Conservation (phyloP, 2,329 filamentous ascomycete species). For the Colletotrichum sp. region DNA sequence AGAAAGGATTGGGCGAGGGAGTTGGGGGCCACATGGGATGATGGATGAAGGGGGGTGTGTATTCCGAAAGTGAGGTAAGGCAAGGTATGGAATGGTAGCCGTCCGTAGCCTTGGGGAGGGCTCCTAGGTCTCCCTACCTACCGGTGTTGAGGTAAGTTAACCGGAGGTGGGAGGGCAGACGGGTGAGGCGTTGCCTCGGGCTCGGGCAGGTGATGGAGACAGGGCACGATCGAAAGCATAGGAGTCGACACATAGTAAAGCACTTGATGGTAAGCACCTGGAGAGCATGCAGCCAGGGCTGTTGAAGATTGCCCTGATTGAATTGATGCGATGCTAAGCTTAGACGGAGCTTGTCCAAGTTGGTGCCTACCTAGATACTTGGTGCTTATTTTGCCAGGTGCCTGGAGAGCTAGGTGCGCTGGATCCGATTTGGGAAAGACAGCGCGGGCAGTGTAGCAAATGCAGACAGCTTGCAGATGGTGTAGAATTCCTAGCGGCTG, state of each 20-base stretch:
- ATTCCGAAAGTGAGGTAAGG: background rate
- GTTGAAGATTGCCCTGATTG: background rate
- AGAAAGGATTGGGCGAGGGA: conserved; percentile 3
- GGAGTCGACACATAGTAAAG: background rate
- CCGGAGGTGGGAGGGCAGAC: background rate
- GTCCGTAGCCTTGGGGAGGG: background rate
- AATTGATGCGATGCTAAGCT: background rate
- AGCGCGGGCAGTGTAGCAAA: background rate
- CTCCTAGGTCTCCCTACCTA: background rate
- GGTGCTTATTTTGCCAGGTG: too few relatives aligned
- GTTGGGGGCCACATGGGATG: conserved; percentile 2
- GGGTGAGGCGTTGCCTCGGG: background rate
- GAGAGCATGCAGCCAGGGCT: background rate
- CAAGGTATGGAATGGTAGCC: background rate
- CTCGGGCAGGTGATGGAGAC: background rate
- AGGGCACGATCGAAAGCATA: background rate
- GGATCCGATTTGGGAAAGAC: background rate
- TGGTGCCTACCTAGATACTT: background rate
- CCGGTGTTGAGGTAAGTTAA: background rate
- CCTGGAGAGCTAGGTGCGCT: too few relatives aligned
- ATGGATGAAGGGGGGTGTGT: background rate
- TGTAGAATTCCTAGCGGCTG: background rate
- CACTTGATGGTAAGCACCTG: background rate
- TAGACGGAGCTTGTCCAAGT: background rate
- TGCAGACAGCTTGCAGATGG: background rate